These are phyloP conservation scores for Glomus cerebriforme DNA, from an alignment of 192 early-diverging fungal genomes.

Conservation along the genomic window DNA sequence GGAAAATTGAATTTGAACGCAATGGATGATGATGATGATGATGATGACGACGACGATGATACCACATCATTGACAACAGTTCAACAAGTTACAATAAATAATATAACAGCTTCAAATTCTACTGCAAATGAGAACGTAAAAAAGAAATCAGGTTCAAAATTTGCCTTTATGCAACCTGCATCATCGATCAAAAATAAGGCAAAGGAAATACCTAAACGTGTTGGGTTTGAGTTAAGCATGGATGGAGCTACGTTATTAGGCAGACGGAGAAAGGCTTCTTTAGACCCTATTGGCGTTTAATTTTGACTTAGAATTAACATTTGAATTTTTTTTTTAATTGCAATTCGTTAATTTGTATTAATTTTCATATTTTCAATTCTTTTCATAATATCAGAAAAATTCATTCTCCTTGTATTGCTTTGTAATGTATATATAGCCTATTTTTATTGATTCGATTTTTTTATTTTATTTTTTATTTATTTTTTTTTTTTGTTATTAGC, in stretches of 20 bases:
- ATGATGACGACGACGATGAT: conserved; percentile 26
- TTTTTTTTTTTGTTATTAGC: too few relatives aligned
- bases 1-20: conserved; percentile 4
- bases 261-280: conserved; percentile 37
- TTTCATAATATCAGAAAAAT: too few relatives aligned
- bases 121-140: conserved; percentile 14
- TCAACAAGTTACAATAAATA: neutral
- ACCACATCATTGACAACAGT: neutral
- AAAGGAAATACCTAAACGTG: conserved; percentile 4
- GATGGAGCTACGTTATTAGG: conserved; percentile 43
- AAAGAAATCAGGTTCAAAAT: conserved; percentile 10
- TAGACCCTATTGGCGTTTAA: conserved; percentile 2
- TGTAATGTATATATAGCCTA: too few relatives aligned
- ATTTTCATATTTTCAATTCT: too few relatives aligned
- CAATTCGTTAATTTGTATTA: too few relatives aligned
- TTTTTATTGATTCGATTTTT: too few relatives aligned
- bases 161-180: neutral
- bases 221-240: conserved; percentile 42
- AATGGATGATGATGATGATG: neutral
- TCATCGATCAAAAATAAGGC: neutral
- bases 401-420: too few relatives aligned
- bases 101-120: neutral
- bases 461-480: too few relatives aligned
- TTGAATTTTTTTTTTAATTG: too few relatives aligned
- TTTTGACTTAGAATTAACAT: neutral